A percentile compares a stretch with the other conserved stretches of the same genome.
Conservation (phyloP, 495 filamentous ascomycete species). For the Staphylotrichum longicolle region DNA sequence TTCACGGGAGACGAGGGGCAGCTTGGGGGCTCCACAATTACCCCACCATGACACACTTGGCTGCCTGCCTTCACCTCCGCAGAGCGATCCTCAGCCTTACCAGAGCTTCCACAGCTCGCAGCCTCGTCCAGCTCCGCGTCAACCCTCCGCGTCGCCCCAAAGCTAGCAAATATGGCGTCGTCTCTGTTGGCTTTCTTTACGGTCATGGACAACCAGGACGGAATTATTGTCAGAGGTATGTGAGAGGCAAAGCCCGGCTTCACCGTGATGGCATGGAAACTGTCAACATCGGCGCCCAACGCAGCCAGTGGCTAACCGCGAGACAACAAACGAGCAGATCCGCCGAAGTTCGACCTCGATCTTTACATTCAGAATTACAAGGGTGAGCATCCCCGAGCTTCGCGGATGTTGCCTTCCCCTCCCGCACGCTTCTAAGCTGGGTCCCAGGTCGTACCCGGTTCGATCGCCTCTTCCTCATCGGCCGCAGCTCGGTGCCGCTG, state of each 20-base stretch:
- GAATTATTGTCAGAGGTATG: conserved; percentile 48
- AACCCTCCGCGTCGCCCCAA: neutral
- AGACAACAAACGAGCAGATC: conserved; percentile 48
- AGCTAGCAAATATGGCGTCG: conserved; percentile 24
- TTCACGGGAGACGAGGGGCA: neutral
- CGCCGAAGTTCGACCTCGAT: conserved; percentile 90
- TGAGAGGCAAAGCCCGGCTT: neutral
- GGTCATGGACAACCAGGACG: conserved; percentile 43
- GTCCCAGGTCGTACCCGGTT: conserved; percentile 65
- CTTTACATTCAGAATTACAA: conserved; percentile 88
- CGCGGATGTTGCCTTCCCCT: neutral
- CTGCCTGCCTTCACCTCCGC: conserved; percentile 11
- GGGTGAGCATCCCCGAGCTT: conserved; percentile 51
- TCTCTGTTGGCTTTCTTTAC: conserved; percentile 44
- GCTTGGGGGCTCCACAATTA: neutral
- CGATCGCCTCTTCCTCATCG: conserved; percentile 79
- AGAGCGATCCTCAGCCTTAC: conserved; percentile 24
- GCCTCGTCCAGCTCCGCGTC: conserved; percentile 5
- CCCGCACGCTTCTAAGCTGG: neutral
- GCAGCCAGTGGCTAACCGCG: conserved; percentile 4
- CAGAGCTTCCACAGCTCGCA: conserved; percentile 11
- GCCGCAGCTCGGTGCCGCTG: conserved; percentile 70
- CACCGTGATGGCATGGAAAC: too few species aligned
- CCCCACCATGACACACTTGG: conserved; percentile 13
- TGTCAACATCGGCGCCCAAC: neutral